Percentiles rank a stretch among this genome's conserved stretches.
Conservation (phyloP, 306 rosid species). For the Malus fusca region DNA sequence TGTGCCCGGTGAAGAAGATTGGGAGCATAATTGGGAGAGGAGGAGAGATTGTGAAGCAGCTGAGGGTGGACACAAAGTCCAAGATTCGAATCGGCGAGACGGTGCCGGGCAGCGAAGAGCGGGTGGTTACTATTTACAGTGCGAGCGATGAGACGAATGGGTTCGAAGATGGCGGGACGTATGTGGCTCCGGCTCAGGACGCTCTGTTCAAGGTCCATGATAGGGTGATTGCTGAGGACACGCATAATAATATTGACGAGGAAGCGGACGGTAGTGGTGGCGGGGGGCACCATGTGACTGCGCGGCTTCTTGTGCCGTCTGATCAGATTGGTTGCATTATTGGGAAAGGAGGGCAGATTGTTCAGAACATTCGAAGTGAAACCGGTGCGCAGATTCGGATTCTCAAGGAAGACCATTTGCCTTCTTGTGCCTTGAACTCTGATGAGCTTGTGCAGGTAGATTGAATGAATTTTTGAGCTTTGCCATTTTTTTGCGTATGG, state of each 20-base stretch:
- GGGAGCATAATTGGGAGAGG: constrained; percentile 97
- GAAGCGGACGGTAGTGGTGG: constrained; percentile 43
- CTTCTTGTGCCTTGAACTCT: constrained; percentile 70
- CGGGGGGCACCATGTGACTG: constrained; percentile 49
- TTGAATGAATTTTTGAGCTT: not conserved
- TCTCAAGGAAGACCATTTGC: constrained; percentile 86
- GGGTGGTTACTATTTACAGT: constrained; percentile 76
- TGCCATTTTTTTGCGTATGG: not conserved
- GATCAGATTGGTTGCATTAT: constrained; percentile 95
- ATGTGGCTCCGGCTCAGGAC: constrained; percentile 76
- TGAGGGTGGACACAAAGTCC: constrained; percentile 73
- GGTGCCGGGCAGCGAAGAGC: constrained; percentile 79
- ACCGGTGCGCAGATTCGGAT: constrained; percentile 94
- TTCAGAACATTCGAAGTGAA: constrained; percentile 72
- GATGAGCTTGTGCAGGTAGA: constrained; percentile 95
- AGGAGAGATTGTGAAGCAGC: constrained; percentile 96
- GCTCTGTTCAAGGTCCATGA: constrained; percentile 81
- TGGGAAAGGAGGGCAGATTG: constrained; percentile 94
- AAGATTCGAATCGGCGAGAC: constrained; percentile 93
- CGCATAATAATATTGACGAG: constrained; percentile 64
- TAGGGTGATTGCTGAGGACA: constrained; percentile 85
- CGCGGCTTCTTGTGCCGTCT: constrained; percentile 83
- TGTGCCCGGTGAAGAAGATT: constrained; percentile 76
- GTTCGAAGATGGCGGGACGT: constrained; percentile 46
- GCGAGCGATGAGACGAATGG: constrained; percentile 65